Base-by-base conservation (phyloP, 164 flowering plant species). In the Annona cherimola region DNA sequence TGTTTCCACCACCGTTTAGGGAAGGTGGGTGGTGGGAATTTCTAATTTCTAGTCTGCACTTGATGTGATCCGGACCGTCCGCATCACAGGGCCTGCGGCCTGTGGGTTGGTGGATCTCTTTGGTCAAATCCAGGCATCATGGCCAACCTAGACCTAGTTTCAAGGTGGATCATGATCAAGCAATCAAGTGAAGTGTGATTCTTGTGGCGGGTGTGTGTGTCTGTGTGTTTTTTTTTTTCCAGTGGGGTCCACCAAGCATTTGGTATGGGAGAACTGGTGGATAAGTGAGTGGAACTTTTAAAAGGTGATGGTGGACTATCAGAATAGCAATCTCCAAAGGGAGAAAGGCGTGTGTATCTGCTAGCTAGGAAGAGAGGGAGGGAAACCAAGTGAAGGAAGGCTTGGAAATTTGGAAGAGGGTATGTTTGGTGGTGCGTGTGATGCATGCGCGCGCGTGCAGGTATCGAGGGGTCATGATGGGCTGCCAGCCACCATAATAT, bases 401-500 rank as follows among this genome's bases (percentile, higher is more conserved):
- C 18, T 20, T 26, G 44, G 55, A 60, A 9, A 64, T 64, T 43
- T 64, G 67, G 5, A 1, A 35, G 61, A 14, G 60, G 1, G 59
- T 18, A 14, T 42, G 45, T 63, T 9, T 68, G 72, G 57, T 78
- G 75, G 80, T 78, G 69, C 67, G 77, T 63, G 46, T 57, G 63
- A 61, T 77, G 82, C 82, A 80, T 80, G 82, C 82, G 82, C 79
- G 69, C 73, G 82, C 80, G 77, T 77, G 79, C 69, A 77, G 75
- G 42, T 72, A 55, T 62, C 71, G 68, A 69, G 69, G 35, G 75
- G 75, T 77, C 70, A 77, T 80, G 68, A 74, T 77, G 79, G 44
- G 65, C 64, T 69, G 76, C 77, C 76, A 61, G 72, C 74, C 72
- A 79, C 75, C 72, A 74, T 66, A 16, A 73, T 73, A 68, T 72